phyloP scores from a whole-genome alignment of 129 eudicot species.

The Helianthus annuus region DNA sequence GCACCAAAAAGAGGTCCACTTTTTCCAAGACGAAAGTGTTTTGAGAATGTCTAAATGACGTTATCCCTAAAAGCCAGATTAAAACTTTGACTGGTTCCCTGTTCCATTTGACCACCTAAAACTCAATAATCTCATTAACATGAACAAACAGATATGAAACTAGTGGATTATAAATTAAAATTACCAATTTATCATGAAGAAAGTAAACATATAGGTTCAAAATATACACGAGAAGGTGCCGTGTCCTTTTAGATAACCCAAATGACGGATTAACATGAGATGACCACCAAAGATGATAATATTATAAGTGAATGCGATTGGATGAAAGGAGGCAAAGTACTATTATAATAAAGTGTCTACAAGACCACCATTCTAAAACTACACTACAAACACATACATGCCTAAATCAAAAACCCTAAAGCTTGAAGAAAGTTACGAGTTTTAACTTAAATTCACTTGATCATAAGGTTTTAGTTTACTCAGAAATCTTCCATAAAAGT shows the following conservation, averaged over 20 bases:
- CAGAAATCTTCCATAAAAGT: constrained; percentile 31
- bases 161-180: neutral
- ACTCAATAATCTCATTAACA: neutral
- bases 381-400: constrained; percentile 30
- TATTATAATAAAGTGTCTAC: constrained; percentile 31
- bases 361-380: constrained; percentile 22
- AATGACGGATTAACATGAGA: neutral
- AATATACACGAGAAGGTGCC: too few relatives aligned
- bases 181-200: neutral
- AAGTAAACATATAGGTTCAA: neutral
- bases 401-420: constrained; percentile 20
- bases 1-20: neutral
- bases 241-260: neutral
- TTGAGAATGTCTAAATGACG: neutral
- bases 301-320: constrained; percentile 8
- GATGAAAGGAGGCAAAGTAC: constrained; percentile 28
- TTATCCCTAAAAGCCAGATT: neutral
- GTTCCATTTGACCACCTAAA: too few relatives aligned
- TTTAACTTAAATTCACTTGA: constrained; percentile 27
- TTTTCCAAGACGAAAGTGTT: neutral
- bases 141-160: neutral
- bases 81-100: neutral
- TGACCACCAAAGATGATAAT: neutral
- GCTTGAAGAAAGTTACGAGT: constrained; percentile 23
- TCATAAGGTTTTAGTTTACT: constrained; percentile 55